Conservation (phyloP, 257 asterid species). For the Solanum commersonii region DNA sequence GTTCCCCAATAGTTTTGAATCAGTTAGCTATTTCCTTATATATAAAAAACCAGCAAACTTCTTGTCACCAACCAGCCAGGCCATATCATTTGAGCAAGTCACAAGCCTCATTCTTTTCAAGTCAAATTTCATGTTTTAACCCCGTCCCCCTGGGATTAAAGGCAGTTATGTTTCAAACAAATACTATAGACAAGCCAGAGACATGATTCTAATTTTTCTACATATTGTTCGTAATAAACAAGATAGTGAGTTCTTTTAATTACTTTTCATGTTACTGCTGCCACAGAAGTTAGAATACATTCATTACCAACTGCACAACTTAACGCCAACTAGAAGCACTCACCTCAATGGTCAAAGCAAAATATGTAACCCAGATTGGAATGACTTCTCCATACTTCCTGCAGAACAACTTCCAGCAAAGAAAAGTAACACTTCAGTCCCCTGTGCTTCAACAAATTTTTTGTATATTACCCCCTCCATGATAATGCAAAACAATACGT, state of each 20-base stretch:
- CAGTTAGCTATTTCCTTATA: background rate
- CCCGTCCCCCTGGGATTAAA: background rate
- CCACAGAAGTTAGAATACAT: background rate
- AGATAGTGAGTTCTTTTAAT: background rate
- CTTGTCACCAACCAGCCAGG: background rate
- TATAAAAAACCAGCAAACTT: background rate
- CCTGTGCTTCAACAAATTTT: background rate
- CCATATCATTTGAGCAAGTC: background rate
- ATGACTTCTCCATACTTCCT: background rate
- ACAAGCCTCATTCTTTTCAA: background rate
- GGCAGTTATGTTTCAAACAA: background rate
- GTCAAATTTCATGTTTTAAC: background rate
- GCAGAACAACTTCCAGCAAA: background rate
- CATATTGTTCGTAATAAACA: background rate
- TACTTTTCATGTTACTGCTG: background rate
- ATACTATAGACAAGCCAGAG: background rate
- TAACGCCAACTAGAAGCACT: background rate
- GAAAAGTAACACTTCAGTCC: background rate
- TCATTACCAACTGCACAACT: background rate
- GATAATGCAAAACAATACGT: background rate
- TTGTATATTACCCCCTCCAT: background rate
- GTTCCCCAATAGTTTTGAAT: background rate
- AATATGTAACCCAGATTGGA: background rate
- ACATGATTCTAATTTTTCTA: background rate
- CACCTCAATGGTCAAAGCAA: background rate